phyloP scores from a whole-genome alignment of 139 green algal genomes.

The Haematococcus sp. region DNA sequence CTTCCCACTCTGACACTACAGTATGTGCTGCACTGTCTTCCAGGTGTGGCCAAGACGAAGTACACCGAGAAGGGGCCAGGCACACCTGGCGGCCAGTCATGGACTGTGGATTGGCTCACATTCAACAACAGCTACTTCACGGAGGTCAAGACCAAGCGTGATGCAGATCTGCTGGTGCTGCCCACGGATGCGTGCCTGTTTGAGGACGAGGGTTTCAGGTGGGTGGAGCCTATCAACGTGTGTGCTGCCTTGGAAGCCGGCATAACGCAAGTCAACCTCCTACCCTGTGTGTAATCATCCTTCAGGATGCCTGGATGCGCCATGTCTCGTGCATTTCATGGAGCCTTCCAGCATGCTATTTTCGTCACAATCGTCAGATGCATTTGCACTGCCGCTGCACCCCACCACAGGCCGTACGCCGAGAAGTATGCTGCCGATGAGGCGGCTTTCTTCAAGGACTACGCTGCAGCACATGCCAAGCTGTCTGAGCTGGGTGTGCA shows the following conservation, averaged over 20 bases:
- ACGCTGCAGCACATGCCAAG: slow-evolving; percentile 73
- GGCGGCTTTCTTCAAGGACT: slow-evolving; percentile 82
- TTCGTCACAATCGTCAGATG: too few species aligned
- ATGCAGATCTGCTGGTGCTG: slow-evolving; percentile 88
- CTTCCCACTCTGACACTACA: too few species aligned
- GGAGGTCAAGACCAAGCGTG: slow-evolving; percentile 61
- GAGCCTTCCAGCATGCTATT: too few species aligned
- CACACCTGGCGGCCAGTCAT: slow-evolving; percentile 69
- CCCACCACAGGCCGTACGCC: slow-evolving; percentile 78
- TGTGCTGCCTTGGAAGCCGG: too few species aligned
- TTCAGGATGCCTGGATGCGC: background rate
- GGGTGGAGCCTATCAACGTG: background rate
- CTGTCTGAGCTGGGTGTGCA: slow-evolving; percentile 82
- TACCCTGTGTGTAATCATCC: too few species aligned
- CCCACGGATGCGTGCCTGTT: slow-evolving; percentile 85
- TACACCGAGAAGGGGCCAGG: slow-evolving; percentile 85
- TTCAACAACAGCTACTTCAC: slow-evolving; percentile 80
- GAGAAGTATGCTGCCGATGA: slow-evolving; percentile 87
- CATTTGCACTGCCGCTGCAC: background rate
- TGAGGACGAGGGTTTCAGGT: slow-evolving; percentile 85
- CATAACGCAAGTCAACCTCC: too few species aligned
- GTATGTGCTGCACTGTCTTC: background rate
- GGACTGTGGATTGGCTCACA: slow-evolving; percentile 88
- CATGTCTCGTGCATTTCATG: background rate
- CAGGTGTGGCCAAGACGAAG: slow-evolving; percentile 69